Percentiles rank a stretch among this genome's conserved stretches.
phyloP scores from a whole-genome alignment of 805 yeast genomes.

The Monosporozyma unispora region DNA sequence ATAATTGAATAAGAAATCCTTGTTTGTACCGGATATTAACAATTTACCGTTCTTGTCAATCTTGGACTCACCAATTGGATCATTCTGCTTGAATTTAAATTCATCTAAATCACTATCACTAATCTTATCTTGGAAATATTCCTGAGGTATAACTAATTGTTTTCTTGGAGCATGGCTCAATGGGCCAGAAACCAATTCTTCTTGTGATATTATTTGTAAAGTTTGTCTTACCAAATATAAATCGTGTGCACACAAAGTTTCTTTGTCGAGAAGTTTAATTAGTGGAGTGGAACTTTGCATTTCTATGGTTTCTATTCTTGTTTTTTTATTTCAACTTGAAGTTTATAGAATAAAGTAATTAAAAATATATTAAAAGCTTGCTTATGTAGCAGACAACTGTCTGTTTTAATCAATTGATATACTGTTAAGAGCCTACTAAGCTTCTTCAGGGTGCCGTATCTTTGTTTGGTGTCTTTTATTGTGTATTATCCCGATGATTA shows the following conservation, averaged over 20 bases:
- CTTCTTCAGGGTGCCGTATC: too few relatives aligned
- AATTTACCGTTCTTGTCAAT: slow-evolving; percentile 34
- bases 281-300: neutral
- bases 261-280: neutral
- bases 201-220: slow-evolving; percentile 12
- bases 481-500: too few relatives aligned
- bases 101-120: slow-evolving; percentile 5
- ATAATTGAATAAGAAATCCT: slow-evolving; percentile 33
- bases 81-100: slow-evolving; percentile 22
- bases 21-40: slow-evolving; percentile 22
- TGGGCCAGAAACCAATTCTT: slow-evolving; percentile 17
- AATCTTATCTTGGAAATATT: slow-evolving; percentile 8
- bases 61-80: slow-evolving; percentile 40
- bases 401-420: too few relatives aligned
- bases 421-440: too few relatives aligned
- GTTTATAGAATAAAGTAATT: neutral
- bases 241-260: neutral
- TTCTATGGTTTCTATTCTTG: neutral
- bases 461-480: neutral
- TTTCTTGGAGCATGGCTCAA: slow-evolving; percentile 15
- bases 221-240: slow-evolving; percentile 17
- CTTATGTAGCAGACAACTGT: too few relatives aligned
- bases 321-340: neutral
- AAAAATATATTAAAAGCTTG: too few relatives aligned
- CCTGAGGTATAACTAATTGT: slow-evolving; percentile 12